Evolutionary conservation across 2,329 filamentous ascomycete species (phyloP).

Genomic region (Endoconidiophora laricicola): DNA sequence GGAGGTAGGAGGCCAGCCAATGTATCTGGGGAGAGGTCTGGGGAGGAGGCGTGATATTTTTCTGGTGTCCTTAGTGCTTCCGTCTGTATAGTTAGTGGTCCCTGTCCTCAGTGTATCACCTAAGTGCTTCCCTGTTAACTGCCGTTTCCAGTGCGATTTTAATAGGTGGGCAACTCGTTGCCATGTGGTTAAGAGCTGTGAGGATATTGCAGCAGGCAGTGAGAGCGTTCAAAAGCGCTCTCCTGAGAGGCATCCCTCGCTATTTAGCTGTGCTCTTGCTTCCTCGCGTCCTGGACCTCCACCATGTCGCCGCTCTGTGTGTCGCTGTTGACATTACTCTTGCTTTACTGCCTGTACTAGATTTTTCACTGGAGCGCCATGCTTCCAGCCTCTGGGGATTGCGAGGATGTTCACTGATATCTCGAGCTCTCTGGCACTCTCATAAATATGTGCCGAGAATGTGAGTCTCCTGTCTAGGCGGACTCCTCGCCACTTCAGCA

Average conservation of each 20-base stretch:
- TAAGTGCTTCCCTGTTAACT: neutral
- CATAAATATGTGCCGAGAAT: neutral
- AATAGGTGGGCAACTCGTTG: neutral
- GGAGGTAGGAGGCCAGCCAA: too few relatives aligned
- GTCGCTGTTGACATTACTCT: neutral
- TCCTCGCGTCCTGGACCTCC: neutral
- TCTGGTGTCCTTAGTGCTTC: too few relatives aligned
- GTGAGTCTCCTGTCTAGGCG: neutral
- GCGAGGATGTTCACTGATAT: neutral
- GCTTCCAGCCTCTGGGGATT: neutral
- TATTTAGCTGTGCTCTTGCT: neutral
- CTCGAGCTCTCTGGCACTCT: too few relatives aligned
- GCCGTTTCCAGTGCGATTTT: too few relatives aligned
- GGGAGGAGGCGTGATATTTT: too few relatives aligned
- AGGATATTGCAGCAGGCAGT: neutral
- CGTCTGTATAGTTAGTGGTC: neutral
- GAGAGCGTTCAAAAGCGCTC: neutral
- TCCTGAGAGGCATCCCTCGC: neutral
- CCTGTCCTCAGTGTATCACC: neutral
- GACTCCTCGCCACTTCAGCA: neutral
- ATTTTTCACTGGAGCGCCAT: neutral
- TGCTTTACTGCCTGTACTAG: neutral
- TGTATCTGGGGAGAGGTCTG: too few relatives aligned
- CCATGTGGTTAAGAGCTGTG: neutral
- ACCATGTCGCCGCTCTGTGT: neutral